Conservation (phyloP, 345 rosid species). For the Kernera saxatilis region DNA sequence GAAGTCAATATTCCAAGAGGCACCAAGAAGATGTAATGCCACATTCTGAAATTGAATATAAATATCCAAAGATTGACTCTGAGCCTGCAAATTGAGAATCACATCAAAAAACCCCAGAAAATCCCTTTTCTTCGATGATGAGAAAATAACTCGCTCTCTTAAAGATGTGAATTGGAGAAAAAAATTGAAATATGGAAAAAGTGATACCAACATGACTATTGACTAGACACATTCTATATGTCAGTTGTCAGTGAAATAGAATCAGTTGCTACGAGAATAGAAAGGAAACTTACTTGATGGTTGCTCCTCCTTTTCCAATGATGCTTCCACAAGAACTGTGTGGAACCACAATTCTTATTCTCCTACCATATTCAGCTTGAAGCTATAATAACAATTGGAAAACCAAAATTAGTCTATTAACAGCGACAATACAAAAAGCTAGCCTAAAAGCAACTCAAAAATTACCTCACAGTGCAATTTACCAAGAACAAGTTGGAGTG, state of each 20-base stretch:
- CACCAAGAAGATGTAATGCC: not conserved
- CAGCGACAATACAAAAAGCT: not conserved
- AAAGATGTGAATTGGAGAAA: not conserved
- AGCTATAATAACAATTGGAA: not conserved
- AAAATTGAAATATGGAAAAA: too few species aligned
- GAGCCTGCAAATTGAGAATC: not conserved
- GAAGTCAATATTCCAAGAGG: not conserved
- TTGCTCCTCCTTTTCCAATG: not conserved
- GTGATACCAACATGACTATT: not conserved
- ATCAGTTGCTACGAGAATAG: not conserved
- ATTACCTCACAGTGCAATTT: not conserved
- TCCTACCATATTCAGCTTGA: not conserved
- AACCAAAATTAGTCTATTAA: not conserved
- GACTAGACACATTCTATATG: not conserved
- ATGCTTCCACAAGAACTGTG: not conserved
- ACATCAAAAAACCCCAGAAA: not conserved
- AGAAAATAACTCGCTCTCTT: not conserved
- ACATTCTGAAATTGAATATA: not conserved
- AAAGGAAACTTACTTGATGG: not conserved
- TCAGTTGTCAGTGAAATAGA: not conserved
- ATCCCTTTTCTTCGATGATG: not conserved
- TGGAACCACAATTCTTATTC: not conserved
- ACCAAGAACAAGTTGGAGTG: not conserved
- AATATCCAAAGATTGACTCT: not conserved
- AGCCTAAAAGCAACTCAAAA: not conserved